Conservation (phyloP, 805 yeast species). For the Metschnikowia corniflorae region DNA sequence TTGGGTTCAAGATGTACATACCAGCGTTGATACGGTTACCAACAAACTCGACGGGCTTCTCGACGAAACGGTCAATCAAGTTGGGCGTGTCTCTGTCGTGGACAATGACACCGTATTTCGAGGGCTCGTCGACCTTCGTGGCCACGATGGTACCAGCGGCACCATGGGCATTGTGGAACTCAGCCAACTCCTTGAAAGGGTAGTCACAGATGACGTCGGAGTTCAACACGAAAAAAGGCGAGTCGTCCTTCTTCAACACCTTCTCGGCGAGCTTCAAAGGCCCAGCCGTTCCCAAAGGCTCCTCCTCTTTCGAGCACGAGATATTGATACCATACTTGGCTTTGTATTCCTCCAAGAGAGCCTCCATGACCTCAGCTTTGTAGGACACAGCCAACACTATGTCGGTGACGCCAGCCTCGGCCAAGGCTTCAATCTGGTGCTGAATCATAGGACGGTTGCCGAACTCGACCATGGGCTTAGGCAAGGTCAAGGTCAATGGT, state of each 20-base stretch:
- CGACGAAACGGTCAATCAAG: constrained; percentile 97
- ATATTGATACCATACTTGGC: constrained; percentile 89
- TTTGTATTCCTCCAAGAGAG: constrained; percentile 91
- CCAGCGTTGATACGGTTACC: constrained; percentile 99
- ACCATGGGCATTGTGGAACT: constrained; percentile 93
- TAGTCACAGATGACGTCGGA: constrained; percentile 98
- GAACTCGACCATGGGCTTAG: constrained; percentile 96
- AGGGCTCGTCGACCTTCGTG: constrained; percentile 99
- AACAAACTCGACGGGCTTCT: constrained; percentile 98
- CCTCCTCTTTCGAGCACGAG: constrained; percentile 97
- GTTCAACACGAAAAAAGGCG: constrained; percentile 96
- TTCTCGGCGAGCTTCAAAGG: constrained; percentile 96
- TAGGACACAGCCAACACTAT: constrained; percentile 98
- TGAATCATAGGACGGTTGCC: constrained; percentile 99
- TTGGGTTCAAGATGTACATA: constrained; percentile 95
- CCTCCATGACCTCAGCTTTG: constrained; percentile 99
- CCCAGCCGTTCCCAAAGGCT: constrained; percentile 99
- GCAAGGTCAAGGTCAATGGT: constrained; percentile 92
- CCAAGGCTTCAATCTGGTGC: constrained; percentile 97
- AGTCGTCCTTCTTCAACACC: constrained; percentile 86
- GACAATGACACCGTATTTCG: constrained; percentile 99
- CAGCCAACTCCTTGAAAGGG: constrained; percentile 90
- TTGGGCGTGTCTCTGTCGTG: constrained; percentile 93
- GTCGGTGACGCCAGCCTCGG: constrained; percentile 98
- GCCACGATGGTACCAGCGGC: constrained; percentile 98